These are phyloP conservation scores for Martensiomyces pterosporus DNA, from an alignment of 192 early-diverging fungal genomes.

Conservation along the genomic window DNA sequence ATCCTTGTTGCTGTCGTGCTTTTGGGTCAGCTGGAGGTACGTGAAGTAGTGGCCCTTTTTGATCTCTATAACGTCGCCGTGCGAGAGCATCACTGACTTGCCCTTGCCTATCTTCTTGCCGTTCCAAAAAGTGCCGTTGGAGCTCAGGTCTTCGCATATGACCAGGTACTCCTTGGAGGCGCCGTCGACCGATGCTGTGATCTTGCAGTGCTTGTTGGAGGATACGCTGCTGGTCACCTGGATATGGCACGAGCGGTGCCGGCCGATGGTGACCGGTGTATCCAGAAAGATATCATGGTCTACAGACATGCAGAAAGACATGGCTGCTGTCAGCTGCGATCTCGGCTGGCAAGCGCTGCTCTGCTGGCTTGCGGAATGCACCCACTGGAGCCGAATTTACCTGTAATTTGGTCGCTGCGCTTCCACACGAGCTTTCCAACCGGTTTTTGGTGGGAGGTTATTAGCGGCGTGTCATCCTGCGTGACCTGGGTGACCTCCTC, in stretches of 20 bases:
- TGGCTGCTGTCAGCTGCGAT: too few relatives aligned
- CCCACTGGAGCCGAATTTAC: constrained; percentile 14
- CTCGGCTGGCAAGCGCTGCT: too few relatives aligned
- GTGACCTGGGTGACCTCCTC: constrained; percentile 46
- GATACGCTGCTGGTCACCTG: constrained; percentile 41
- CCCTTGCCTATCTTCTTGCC: constrained; percentile 51
- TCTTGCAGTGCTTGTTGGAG: constrained; percentile 53
- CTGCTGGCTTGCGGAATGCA: too few relatives aligned
- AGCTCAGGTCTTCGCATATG: constrained; percentile 55
- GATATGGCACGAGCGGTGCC: constrained; percentile 50
- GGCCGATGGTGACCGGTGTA: constrained; percentile 39
- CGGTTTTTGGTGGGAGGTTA: constrained; percentile 26
- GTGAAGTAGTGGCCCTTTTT: constrained; percentile 49
- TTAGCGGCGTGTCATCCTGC: constrained; percentile 34
- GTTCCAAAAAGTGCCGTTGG: constrained; percentile 61
- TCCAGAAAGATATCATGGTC: constrained; percentile 48
- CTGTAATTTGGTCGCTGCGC: constrained; percentile 30
- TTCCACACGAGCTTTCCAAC: constrained; percentile 52
- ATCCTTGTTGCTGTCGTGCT: constrained; percentile 5
- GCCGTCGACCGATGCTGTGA: constrained; percentile 31
- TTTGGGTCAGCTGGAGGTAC: constrained; percentile 30
- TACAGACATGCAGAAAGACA: constrained; percentile 11
- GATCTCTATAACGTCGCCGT: constrained; percentile 59
- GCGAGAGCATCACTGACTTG: constrained; percentile 52
- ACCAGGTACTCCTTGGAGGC: constrained; percentile 30